Conservation (phyloP, 1,139 yeast species). For the Scheffersomyces titani region DNA sequence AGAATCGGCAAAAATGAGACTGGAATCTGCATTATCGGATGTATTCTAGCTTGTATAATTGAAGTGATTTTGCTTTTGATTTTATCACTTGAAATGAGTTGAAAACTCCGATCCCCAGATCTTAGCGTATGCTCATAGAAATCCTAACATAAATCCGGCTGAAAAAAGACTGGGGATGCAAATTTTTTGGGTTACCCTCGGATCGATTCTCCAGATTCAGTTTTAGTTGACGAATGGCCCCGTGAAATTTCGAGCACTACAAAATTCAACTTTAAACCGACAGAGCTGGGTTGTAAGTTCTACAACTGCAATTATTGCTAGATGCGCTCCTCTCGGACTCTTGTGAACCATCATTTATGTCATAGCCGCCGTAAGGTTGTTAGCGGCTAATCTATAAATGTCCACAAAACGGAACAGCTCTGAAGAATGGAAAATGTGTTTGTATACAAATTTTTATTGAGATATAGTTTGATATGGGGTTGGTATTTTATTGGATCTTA, state of each 20-base stretch:
- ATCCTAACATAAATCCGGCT: background rate
- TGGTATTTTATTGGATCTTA: background rate
- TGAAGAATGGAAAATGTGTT: background rate
- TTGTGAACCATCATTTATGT: background rate
- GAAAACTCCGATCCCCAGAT: background rate
- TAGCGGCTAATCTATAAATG: background rate
- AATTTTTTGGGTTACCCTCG: background rate
- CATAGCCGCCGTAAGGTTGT: background rate
- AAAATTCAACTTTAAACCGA: background rate
- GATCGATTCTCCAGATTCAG: background rate
- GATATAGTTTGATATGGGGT: background rate
- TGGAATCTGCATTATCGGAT: background rate
- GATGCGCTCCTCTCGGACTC: background rate
- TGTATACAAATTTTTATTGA: background rate
- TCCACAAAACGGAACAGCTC: background rate
- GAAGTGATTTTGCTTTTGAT: background rate
- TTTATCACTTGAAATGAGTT: background rate
- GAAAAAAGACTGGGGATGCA: background rate
- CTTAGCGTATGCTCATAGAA: background rate
- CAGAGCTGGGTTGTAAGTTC: background rate
- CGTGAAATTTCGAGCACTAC: background rate
- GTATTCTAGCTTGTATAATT: background rate
- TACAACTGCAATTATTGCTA: background rate
- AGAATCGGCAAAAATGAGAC: background rate
- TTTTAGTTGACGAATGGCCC: background rate